A percentile compares a stretch with the other conserved stretches of the same genome.
These are phyloP conservation scores for Fusarium nisikadoi DNA, from an alignment of 2,329 filamentous ascomycete genomes.

Conservation along the genomic window DNA sequence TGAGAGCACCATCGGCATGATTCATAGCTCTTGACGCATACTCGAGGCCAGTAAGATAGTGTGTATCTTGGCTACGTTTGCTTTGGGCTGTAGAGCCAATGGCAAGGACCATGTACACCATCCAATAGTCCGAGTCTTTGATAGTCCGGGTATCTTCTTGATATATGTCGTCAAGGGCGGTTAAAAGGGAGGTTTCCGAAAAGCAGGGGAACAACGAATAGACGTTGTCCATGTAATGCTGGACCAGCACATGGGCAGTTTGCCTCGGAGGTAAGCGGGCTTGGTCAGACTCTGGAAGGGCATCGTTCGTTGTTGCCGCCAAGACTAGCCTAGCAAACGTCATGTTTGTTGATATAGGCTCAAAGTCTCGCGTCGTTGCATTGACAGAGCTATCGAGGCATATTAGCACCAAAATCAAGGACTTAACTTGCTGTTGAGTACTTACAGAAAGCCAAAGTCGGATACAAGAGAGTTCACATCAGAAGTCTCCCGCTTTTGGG, in stretches of 20 bases:
- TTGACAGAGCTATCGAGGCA: slow-evolving; percentile 79
- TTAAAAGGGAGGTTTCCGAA: slow-evolving; percentile 80
- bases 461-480: slow-evolving; percentile 93
- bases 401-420: slow-evolving; percentile 6
- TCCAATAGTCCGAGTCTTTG: slow-evolving; percentile 80
- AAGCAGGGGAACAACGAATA: slow-evolving; percentile 86
- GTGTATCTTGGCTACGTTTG: slow-evolving; percentile 71
- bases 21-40: slow-evolving; percentile 74
- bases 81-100: slow-evolving; percentile 82
- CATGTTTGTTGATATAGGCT: slow-evolving; percentile 87
- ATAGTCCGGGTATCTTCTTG: slow-evolving; percentile 72
- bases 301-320: slow-evolving; percentile 81
- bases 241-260: slow-evolving; percentile 74
- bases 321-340: slow-evolving; percentile 91
- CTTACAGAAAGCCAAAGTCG: slow-evolving; percentile 90
- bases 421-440: not conserved
- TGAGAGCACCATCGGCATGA: slow-evolving; percentile 83
- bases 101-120: slow-evolving; percentile 88
- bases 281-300: slow-evolving; percentile 70
- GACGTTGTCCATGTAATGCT: slow-evolving; percentile 87
- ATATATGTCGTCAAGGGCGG: slow-evolving; percentile 84
- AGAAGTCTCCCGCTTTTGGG: slow-evolving; percentile 76
- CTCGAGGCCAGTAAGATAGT: slow-evolving; percentile 66
- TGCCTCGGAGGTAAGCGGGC: slow-evolving; percentile 77
- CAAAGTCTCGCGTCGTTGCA: slow-evolving; percentile 93